Evolutionary conservation across 2,329 filamentous ascomycete genomes (phyloP).

Genomic region (Neocucurbitaria cava): DNA sequence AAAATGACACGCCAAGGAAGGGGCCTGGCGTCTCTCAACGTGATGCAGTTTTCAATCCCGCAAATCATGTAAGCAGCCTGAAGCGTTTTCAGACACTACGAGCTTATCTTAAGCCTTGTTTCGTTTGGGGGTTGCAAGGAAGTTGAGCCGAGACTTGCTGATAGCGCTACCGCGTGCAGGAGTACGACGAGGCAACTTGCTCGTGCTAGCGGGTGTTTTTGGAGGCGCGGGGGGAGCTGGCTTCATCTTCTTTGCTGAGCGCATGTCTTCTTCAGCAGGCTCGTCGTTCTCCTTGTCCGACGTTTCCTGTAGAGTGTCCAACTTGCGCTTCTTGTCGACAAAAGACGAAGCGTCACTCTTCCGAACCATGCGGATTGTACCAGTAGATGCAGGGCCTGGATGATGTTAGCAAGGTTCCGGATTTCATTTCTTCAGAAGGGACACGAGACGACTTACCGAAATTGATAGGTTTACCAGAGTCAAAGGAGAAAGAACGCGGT

Average conservation of each 20-base stretch:
- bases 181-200: slow-evolving; percentile 40
- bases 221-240: slow-evolving; percentile 27
- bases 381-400: slow-evolving; percentile 42
- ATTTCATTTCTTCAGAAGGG: neutral
- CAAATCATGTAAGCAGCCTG: neutral
- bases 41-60: neutral
- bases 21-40: neutral
- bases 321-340: slow-evolving; percentile 54
- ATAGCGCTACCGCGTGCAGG: slow-evolving; percentile 40
- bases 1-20: neutral
- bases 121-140: slow-evolving; percentile 50
- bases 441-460: slow-evolving; percentile 39
- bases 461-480: slow-evolving; percentile 53
- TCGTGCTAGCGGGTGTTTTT: slow-evolving; percentile 38
- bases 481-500: slow-evolving; percentile 57
- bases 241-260: slow-evolving; percentile 46
- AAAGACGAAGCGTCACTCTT: slow-evolving; percentile 50
- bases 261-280: slow-evolving; percentile 34
- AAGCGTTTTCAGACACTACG: neutral
- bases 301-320: slow-evolving; percentile 44
- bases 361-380: slow-evolving; percentile 53
- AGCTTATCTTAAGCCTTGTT: slow-evolving; percentile 27
- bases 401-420: neutral
- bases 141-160: slow-evolving; percentile 47
- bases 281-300: slow-evolving; percentile 55